These are phyloP conservation scores for Boletus coccyginus DNA, from an alignment of 768 basidiomycete genomes.

Conservation along the genomic window DNA sequence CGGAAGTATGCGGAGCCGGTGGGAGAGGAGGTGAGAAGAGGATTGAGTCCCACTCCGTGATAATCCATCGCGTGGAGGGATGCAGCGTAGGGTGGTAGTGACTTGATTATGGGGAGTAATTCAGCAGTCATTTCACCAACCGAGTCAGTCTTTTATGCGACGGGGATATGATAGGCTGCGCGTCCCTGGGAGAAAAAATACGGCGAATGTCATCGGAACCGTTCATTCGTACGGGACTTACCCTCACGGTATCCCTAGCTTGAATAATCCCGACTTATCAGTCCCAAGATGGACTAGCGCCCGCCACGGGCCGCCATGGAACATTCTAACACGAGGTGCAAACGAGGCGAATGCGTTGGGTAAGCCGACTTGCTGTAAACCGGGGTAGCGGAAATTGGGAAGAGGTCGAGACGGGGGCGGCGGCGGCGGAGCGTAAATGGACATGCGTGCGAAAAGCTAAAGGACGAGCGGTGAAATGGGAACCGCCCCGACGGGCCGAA, in stretches of 20 bases:
- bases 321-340: slow-evolving; percentile 3
- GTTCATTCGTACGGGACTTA: slow-evolving; percentile 4
- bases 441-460: not conserved
- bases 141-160: slow-evolving; percentile 18
- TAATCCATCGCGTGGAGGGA: slow-evolving; percentile 11
- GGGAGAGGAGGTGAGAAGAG: slow-evolving; percentile 14
- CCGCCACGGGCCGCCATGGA: slow-evolving; percentile 15
- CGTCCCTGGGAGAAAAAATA: not conserved
- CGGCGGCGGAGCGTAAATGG: not conserved
- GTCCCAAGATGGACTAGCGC: slow-evolving; percentile 3
- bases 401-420: not conserved
- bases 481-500: not conserved
- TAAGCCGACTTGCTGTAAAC: slow-evolving; percentile 24
- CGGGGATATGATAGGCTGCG: not conserved
- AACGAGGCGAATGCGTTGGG: not conserved
- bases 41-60: slow-evolving; percentile 14
- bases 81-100: not conserved
- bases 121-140: not conserved
- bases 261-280: not conserved
- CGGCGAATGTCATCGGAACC: slow-evolving; percentile 7
- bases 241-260: slow-evolving; percentile 10
- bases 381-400: not conserved
- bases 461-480: too few relatives aligned
- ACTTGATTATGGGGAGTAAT: not conserved
- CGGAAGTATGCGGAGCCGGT: slow-evolving; percentile 8